phyloP scores from a whole-genome alignment of 1,139 yeast species.

The Sugiyamaella neomexicana region DNA sequence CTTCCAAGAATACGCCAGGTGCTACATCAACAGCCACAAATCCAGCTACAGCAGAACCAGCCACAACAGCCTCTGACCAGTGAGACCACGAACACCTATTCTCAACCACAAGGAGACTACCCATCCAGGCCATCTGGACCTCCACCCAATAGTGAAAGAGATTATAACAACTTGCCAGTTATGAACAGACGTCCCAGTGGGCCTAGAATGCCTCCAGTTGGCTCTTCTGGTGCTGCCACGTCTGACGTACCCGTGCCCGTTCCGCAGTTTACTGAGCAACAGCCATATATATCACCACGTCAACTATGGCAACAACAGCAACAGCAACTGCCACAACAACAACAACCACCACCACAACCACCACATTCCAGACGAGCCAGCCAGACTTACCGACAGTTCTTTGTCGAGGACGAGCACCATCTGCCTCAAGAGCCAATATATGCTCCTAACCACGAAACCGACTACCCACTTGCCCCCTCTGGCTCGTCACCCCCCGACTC shows the following conservation, averaged over 20 bases:
- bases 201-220: constrained; percentile 23
- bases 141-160: not conserved
- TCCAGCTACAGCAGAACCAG: constrained; percentile 16
- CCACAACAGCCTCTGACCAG: not conserved
- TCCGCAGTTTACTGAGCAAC: not conserved
- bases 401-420: constrained; percentile 18
- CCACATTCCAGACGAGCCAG: constrained; percentile 7
- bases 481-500: not conserved
- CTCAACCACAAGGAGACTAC: constrained; percentile 7
- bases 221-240: not conserved
- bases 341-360: constrained; percentile 2
- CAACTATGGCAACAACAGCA: constrained; percentile 18
- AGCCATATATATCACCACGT: constrained; percentile 15
- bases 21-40: constrained; percentile 18
- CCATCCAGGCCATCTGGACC: not conserved
- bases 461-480: not conserved
- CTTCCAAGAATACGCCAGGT: constrained; percentile 32
- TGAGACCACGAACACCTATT: not conserved
- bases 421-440: not conserved
- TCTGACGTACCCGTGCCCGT: not conserved
- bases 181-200: constrained; percentile 24
- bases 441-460: not conserved
- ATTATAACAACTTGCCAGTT: not conserved
- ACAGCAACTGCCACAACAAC: constrained; percentile 13
- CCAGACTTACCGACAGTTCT: constrained; percentile 20